Evolutionary conservation across 2,329 filamentous ascomycete genomes (phyloP), one percentile per base, ranked within the genome.

Genomic region (Acrocalymma vagum): DNA sequence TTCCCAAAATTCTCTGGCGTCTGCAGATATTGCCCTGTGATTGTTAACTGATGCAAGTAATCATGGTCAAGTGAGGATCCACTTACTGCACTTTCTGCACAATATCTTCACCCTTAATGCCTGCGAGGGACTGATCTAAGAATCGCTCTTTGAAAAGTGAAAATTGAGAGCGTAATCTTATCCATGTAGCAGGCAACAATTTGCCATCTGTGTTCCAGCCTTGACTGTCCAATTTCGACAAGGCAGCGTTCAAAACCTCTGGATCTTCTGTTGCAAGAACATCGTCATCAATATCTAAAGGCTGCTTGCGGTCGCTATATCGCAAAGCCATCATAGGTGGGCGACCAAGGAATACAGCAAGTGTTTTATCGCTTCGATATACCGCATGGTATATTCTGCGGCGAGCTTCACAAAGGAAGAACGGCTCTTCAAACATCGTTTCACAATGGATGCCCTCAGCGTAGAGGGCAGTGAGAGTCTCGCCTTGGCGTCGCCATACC

Each of bases 371-470:
- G 14, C 53, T 61, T 25, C 59, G 45, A 37, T 67, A 69, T 6
- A 54, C 42, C 5, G 63, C 50, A 5, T 60, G 48, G 23, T 65
- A 65, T 2, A 67, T 37, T 29, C 60, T 53, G 38, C 63, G 48
- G 31, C 65, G 53, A 2, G 59, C 42, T 32, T 69, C 65, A 5
- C 60, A 55, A 15, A 69, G 45, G 39, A 67, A 69, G 23, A 66
- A 39, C 0, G 65, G 65, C 33, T 60, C 61, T 6, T 54, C 55
- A 20, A 51, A 55, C 2, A 40, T 46, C n/a, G 53, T 55, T 48
- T 69, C 64, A 37, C 64, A 67, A 21, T 68, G 65, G 42, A 65
- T 66, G 8, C 65, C 64, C 38, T 61, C 52, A 3, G 63, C 62
- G 35, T 65, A 65, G 0, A 65, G 38, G 3, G 61, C 44, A 7